Evolutionary conservation across 257 asterid species (phyloP), one percentile per base, ranked within the genome.

Genomic region (Hygrophila difformis): DNA sequence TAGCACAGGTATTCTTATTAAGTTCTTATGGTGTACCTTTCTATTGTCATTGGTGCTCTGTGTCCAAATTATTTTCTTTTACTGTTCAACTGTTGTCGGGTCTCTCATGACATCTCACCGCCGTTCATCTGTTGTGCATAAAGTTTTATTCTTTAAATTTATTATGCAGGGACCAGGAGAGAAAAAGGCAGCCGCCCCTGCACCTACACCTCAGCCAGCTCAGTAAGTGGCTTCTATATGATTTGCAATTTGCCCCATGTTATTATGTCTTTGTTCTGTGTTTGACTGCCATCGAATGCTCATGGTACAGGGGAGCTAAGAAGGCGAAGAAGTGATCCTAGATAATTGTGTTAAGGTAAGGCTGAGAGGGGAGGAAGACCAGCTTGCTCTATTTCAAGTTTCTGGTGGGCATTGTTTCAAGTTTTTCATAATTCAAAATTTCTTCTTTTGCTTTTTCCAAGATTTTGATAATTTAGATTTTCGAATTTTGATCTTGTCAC

Each of bases 111-210:
- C 31, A 26, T 26, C 4, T 26, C 8, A n/a, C 8, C 31, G 4
- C 8, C 7, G 8, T 3, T 26, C 31, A 5, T 26, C 31, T 26
- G 4, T 8, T 26, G 22, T 28, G n/a, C n/a, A 5, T 19, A 11
- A 26, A 4, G 6, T 60, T 21, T 36, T 29, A 8, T 16, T 1
- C 24, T 47, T 3, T 50, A 8, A 26, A 26, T 41, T 39, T 41
- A 18, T 1, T 31, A 14, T 48, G 21, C 63, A 70, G 77, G 77
- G 73, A 57, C 77, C 77, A 11, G 77, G 70, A 14, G 77, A 70
- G 64, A 70, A 49, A 51, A 67, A 13, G 13, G 55, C 68, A 2
- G 66, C 68, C 33, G 64, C 51, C 11, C 71, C 68, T 38, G 64
- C 51, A 13, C 71, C 68, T 1, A 13, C 72, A 35, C 11, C 76